Base-by-base conservation (phyloP, 371 early-diverging fungal species). In the Apophysomyces trapeziformis region DNA sequence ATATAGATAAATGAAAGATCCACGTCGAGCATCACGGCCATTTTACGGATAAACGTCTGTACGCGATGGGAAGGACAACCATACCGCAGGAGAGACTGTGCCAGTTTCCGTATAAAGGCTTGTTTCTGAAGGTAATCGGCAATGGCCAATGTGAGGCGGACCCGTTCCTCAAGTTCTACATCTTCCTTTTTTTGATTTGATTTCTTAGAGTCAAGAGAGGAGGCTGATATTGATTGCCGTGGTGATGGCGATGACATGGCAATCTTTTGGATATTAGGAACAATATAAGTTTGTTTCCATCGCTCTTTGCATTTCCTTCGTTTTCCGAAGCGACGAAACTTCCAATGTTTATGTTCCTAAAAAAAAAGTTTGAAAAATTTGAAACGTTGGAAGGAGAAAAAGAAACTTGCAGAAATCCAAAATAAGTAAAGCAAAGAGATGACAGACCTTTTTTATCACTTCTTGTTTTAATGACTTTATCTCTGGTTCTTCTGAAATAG, bases 1-100 rank as follows among this genome's bases (percentile, higher is more conserved):
- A 87, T 72, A 26, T 76, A 74, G n/a, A 83, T 78, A 60, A 85
- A 86, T 12, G 80, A 75, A 1, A 84, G 83, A 11, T 87, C 83
- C 32, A 89, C 74, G 11, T 77, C 81, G 63, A 89, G 67, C 21
- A 77, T 73, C 8, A 70, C 66, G 58, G 71, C 74, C 57, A 81
- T 50, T 43, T 65, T 63, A 6, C 62, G 57, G 44, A 82, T 70
- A 2, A 78, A 71, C 14, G 63, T 64, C 37, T 82, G 80, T 35
- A 84, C 70, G 26, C 80, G 66, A 58, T 82, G 82, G 1, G 80
- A 72, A 6, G 84, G 84, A 1, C 72, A 73, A 11, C 84, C 81
- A 61, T 77, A 84, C 21, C 72, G 57, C 45, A 84, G 69, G 43
- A 80, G 58, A 6, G 79, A 71, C 41, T 72, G 70, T 39, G 77